Conservation (phyloP, 768 basidiomycete species). For the Hygrocybe coccinea region DNA sequence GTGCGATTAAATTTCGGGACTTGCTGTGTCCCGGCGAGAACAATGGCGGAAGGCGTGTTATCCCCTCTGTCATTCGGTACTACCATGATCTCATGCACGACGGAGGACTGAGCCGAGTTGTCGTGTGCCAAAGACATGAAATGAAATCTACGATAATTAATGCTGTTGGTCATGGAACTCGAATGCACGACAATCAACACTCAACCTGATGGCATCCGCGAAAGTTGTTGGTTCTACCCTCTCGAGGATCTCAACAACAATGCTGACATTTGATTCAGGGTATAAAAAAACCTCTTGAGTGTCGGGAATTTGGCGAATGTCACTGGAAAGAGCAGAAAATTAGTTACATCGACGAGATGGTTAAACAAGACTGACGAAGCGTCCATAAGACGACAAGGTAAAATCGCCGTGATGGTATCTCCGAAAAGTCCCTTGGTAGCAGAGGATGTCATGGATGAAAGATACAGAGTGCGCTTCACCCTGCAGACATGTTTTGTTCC, state of each 20-base stretch:
- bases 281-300: conserved; percentile 91
- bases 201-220: conserved; percentile 66
- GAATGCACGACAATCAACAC: conserved; percentile 14
- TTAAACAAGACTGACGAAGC: conserved; percentile 63
- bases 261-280: conserved; percentile 59
- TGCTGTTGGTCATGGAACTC: not conserved
- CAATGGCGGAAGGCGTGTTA: conserved; percentile 52
- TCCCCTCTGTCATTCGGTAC: conserved; percentile 41
- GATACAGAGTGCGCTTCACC: not conserved
- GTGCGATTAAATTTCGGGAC: conserved; percentile 73
- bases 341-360: not conserved
- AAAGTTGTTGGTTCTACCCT: conserved; percentile 56
- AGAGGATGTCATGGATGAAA: conserved; percentile 15
- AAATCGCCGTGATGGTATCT: conserved; percentile 66
- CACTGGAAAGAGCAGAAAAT: conserved; percentile 25
- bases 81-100: conserved; percentile 40
- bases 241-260: conserved; percentile 81
- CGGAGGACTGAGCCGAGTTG: conserved; percentile 60
- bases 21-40: conserved; percentile 64
- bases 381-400: conserved; percentile 64
- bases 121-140: conserved; percentile 89
- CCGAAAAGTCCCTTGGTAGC: conserved; percentile 65
- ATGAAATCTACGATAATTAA: conserved; percentile 65
- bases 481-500: not conserved
- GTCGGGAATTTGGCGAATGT: conserved; percentile 82